Evolutionary conservation across 2,329 filamentous ascomycete genomes (phyloP).

Genomic region (Colletotrichum liaoningense): DNA sequence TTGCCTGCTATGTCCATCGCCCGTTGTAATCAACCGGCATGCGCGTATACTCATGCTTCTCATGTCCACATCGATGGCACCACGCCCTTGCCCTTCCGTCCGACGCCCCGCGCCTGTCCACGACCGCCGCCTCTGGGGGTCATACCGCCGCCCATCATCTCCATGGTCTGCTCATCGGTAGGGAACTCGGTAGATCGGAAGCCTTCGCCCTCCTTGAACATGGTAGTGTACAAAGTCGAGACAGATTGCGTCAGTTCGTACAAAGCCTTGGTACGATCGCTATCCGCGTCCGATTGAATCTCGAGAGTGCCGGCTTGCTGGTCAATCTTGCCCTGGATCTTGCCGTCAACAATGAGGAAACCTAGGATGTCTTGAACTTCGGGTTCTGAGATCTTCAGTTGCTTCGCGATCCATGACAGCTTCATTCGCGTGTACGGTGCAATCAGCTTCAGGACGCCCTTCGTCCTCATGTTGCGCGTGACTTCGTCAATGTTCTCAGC

Average conservation of each 20-base stretch:
- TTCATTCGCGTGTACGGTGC: conserved; percentile 95
- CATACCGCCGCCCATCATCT: conserved; percentile 39
- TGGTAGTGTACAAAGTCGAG: conserved; percentile 73
- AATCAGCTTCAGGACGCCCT: conserved; percentile 92
- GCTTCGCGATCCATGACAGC: conserved; percentile 85
- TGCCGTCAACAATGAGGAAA: conserved; percentile 91
- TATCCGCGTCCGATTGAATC: conserved; percentile 80
- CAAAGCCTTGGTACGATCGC: conserved; percentile 79
- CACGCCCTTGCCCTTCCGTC: conserved; percentile 31
- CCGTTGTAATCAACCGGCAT: background rate
- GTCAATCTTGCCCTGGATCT: conserved; percentile 89
- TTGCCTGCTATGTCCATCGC: background rate
- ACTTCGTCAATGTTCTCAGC: conserved; percentile 99
- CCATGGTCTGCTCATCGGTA: conserved; percentile 44
- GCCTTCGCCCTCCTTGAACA: conserved; percentile 84
- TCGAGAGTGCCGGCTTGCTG: conserved; percentile 87
- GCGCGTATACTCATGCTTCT: background rate
- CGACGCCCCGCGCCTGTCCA: conserved; percentile 21
- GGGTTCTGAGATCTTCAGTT: conserved; percentile 84
- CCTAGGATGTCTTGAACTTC: conserved; percentile 97
- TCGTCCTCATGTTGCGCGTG: conserved; percentile 97
- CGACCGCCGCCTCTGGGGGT: conserved; percentile 34
- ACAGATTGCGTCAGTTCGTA: conserved; percentile 79
- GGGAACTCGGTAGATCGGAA: conserved; percentile 55
- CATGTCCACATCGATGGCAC: conserved; percentile 25